A percentile compares a stretch with the other conserved stretches of the same genome.
phyloP scores from a whole-genome alignment of 768 basidiomycete genomes.

The Mycena epipterygia region DNA sequence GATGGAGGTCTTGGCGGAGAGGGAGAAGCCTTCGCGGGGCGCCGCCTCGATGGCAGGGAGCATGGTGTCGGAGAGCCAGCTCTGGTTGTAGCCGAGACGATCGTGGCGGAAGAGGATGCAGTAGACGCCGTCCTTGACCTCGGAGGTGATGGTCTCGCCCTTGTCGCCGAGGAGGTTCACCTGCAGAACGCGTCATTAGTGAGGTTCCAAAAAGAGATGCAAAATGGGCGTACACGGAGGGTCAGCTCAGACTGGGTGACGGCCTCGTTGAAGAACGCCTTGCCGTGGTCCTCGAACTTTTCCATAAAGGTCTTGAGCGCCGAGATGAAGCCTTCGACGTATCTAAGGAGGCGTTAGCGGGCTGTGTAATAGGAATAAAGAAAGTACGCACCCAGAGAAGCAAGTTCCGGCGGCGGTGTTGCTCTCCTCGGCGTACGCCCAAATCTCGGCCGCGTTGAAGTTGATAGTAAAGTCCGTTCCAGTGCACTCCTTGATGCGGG shows the following conservation, averaged over 20 bases:
- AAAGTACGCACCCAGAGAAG: slow-evolving; percentile 41
- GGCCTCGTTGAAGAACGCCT: slow-evolving; percentile 53
- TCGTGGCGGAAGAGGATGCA: slow-evolving; percentile 53
- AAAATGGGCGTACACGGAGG: slow-evolving; percentile 41
- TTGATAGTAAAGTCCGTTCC: slow-evolving; percentile 49
- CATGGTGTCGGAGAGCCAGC: slow-evolving; percentile 41
- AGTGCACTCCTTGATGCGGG: slow-evolving; percentile 45
- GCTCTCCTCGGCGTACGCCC: slow-evolving; percentile 48
- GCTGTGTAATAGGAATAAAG: neutral
- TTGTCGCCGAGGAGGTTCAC: slow-evolving; percentile 36
- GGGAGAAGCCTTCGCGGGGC: slow-evolving; percentile 49
- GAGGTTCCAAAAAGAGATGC: neutral
- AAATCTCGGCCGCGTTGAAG: slow-evolving; percentile 51
- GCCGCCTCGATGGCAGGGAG: slow-evolving; percentile 50
- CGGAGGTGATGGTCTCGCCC: slow-evolving; percentile 48
- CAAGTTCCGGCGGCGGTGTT: slow-evolving; percentile 41
- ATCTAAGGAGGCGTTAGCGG: slow-evolving; percentile 40
- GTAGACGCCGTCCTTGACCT: slow-evolving; percentile 56
- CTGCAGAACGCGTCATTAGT: neutral
- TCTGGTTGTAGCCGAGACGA: slow-evolving; percentile 49
- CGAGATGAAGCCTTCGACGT: slow-evolving; percentile 52
- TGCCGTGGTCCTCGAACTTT: slow-evolving; percentile 52
- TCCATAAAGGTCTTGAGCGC: slow-evolving; percentile 47
- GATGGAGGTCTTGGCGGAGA: slow-evolving; percentile 52
- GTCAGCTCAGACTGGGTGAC: slow-evolving; percentile 51